Base-by-base conservation (phyloP, 805 yeast species). In the Clavispora santaluciae region DNA sequence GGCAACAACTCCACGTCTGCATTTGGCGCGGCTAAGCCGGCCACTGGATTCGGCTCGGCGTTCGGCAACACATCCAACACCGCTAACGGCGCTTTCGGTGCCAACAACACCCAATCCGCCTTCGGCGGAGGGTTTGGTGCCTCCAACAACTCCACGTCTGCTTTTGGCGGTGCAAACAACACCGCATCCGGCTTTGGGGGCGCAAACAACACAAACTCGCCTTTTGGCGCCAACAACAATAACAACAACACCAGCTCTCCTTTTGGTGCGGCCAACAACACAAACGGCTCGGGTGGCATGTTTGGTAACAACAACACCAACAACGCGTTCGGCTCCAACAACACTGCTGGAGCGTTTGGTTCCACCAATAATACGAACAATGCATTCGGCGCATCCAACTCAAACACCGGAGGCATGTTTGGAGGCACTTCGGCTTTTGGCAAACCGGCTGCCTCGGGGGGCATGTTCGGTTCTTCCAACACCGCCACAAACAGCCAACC, bases 291-390 rank as follows among this genome's bases (percentile, higher is more conserved):
- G n/a, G n/a, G n/a, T n/a, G n/a, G n/a, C n/a, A n/a, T n/a, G n/a
- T 41, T 41, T 25, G 54, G 47, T 10, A 10, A 40, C 31, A 34
- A 45, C 41, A 36, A 46, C 21, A 54, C 60, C 33, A 47, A 48
- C 31, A 38, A 41, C 36, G 43, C 51, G n/a, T 55, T 55, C 45
- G 59, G 58, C 18, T 44, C 52, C 39, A 46, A 43, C 22, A 48
- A 49, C 41, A 40, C 46, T 7, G 69, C 64, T 5, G 38, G 40
- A 40, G 50, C 56, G 1, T 62, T 61, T 54, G 74, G 74, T n/a
- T n/a, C n/a, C 44, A 6, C 55, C n/a, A n/a, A n/a, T n/a, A n/a
- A n/a, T n/a, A 10, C 36, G 20, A 50, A 53, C 36, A 20, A 12
- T n/a, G 36, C 20, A 18, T 36, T 36, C 20, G 39, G 39, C n/a